Base-by-base conservation (phyloP, 257 asterid genomes). In the Nicotiana noctiflora region DNA sequence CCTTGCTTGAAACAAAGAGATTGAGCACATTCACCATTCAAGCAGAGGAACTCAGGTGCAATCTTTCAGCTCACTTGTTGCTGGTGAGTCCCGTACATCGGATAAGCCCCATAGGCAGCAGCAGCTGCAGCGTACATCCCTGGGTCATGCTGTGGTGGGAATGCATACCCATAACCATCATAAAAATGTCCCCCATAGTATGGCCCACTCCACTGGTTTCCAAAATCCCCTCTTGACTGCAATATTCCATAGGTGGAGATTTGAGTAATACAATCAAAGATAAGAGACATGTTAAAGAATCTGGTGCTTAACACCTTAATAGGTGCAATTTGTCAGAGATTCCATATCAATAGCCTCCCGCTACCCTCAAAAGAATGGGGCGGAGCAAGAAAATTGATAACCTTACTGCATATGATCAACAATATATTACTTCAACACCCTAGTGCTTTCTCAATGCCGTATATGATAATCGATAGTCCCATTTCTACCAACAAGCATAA, bases 101-200 rank as follows among this genome's bases (percentile, higher is more conserved):
- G 97, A 81, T 95, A 93, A 29, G 92, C 87, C 17, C 97, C 98
- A 64, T 95, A 95, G 13, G 97, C 93, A 12, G 94, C 88, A 14
- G 93, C 90, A 61, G 88, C 87, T 27, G 88, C 88, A 18, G 93
- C 94, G 23, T 95, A 95, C 93, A 94, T 87, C 88, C 88, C 85
- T 3, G 98, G 94, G 84, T 92, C 96, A 15, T 91, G 97, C 44
- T 93, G 93, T 31, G 89, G 90, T 1, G 91, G 92, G 80, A 91
- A n/a, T 13, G 94, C 91, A 53, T 92, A 95, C 27, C 97, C 96
- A 61, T 91, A 93, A 13, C 95, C 93, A 75, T 93, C 98, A n/a
- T 88, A 93, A 82, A 86, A 93, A 66, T 89, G 96, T 2, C 91
- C 92, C 49, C 97, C 97, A 19, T 93, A 93, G 93, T 93, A 93